A percentile compares a stretch with the other conserved stretches of the same genome.
Conservation (phyloP, 2,329 filamentous ascomycete species). For the Verticillium klebahnii region DNA sequence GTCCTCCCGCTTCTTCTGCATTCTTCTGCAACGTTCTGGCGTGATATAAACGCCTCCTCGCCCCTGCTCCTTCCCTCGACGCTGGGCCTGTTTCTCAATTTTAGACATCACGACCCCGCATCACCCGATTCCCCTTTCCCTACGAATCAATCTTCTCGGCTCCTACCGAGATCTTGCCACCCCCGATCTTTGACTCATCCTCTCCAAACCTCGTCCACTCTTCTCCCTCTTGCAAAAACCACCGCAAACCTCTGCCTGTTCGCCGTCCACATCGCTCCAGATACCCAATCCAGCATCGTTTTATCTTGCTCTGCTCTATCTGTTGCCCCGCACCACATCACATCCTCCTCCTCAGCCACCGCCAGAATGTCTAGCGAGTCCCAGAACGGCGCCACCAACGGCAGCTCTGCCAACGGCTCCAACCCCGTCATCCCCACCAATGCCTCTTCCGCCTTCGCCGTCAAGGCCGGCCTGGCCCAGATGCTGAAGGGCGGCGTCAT, state of each 20-base stretch:
- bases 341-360: background rate
- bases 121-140: background rate
- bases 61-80: background rate
- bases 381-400: background rate
- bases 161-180: background rate
- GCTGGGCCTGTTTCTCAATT: background rate
- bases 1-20: background rate
- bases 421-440: constrained; percentile 27
- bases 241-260: background rate
- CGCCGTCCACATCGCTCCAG: background rate
- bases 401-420: constrained; percentile 12
- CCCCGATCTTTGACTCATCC: background rate
- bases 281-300: background rate
- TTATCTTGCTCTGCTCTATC: background rate
- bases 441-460: constrained; percentile 60
- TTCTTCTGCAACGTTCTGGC: background rate
- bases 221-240: background rate
- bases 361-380: constrained; percentile 5
- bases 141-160: background rate
- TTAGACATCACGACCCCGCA: background rate
- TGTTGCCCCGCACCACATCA: background rate
- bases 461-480: constrained; percentile 93
- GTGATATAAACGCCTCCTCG: background rate
- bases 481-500: constrained; percentile 99
- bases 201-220: background rate